These are phyloP conservation scores for Cyclotella cryptica DNA, from an alignment of 108 stramenopile genomes.

Conservation along the genomic window DNA sequence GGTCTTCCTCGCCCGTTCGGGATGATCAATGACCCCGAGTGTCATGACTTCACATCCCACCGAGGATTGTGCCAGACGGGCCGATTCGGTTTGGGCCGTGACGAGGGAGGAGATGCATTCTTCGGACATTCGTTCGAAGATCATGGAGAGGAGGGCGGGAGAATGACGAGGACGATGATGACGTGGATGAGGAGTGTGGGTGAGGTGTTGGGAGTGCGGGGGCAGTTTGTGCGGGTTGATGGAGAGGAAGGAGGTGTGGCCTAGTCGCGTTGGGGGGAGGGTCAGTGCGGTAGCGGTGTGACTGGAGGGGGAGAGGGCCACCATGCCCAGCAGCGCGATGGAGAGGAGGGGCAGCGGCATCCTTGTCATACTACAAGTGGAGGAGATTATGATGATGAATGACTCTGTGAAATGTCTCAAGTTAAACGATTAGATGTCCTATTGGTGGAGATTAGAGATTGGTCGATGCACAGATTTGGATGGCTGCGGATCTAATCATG, in stretches of 20 bases:
- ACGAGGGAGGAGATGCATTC: conserved; percentile 74
- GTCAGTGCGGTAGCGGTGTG: not conserved
- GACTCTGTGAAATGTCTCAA: too few relatives aligned
- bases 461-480: too few relatives aligned
- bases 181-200: not conserved
- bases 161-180: conserved; percentile 12
- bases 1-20: conserved; percentile 66
- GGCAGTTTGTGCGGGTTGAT: not conserved
- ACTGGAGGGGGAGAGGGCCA: not conserved
- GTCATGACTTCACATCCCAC: conserved; percentile 69
- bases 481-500: too few relatives aligned
- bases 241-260: conserved; percentile 16
- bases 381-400: too few relatives aligned
- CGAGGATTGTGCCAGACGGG: conserved; percentile 41
- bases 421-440: too few relatives aligned
- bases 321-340: not conserved
- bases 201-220: not conserved
- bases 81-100: conserved; percentile 65
- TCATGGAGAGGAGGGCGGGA: conserved; percentile 57
- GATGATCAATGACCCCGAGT: conserved; percentile 65
- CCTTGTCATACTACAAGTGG: not conserved
- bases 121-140: conserved; percentile 75
- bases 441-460: too few relatives aligned
- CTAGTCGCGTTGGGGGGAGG: conserved; percentile 16
- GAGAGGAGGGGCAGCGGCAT: not conserved